These are phyloP conservation scores for Clausena lansium DNA, from an alignment of 345 rosid species.

Conservation along the genomic window DNA sequence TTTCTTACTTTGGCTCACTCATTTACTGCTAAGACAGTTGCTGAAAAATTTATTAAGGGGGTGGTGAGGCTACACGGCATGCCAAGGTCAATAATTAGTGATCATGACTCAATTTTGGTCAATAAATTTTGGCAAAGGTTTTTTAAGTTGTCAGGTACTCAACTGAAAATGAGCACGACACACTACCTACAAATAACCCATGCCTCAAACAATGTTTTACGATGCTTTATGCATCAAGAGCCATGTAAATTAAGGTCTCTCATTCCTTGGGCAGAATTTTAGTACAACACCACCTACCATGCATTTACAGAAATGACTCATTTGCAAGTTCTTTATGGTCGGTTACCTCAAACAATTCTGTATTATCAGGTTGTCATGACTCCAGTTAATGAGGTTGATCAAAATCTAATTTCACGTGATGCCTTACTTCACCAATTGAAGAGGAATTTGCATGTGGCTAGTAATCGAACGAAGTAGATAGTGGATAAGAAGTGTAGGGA, in stretches of 20 bases:
- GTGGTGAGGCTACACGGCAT: background rate
- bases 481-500: background rate
- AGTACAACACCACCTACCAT: background rate
- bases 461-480: background rate
- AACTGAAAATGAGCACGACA: no score
- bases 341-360: background rate
- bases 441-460: background rate
- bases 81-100: background rate
- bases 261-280: background rate
- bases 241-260: background rate
- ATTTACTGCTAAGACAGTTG: background rate
- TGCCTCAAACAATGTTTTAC: no score
- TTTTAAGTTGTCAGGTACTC: no score
- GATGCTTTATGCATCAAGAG: background rate
- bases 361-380: background rate
- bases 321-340: slow-evolving; percentile 2
- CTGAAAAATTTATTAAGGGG: background rate
- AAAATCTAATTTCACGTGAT: background rate
- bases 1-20: background rate
- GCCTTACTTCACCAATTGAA: background rate
- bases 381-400: background rate
- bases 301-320: background rate
- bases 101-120: background rate
- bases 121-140: no score
- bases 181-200: no score